phyloP scores from a whole-genome alignment of 331 rosid species.

The Prunus yedoensis region DNA sequence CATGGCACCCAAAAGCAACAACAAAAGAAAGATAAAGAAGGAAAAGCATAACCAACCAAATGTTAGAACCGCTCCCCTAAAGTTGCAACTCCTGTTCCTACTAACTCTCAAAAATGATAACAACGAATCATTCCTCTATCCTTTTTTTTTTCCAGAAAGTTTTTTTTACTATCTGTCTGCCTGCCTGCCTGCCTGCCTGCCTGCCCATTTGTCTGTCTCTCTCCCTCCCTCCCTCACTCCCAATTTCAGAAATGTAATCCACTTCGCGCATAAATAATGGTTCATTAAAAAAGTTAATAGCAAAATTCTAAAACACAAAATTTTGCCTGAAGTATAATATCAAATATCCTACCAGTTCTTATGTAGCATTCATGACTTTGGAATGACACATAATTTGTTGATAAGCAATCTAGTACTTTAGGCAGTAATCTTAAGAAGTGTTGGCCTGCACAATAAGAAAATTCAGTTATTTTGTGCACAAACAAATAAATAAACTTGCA shows the following conservation, averaged over 20 bases:
- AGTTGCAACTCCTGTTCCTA: slow-evolving; percentile 2
- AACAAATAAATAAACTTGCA: neutral
- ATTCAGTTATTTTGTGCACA: neutral
- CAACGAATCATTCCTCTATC: neutral
- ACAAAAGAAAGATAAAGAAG: neutral
- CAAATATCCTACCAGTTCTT: slow-evolving; percentile 68
- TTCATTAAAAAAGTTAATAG: neutral
- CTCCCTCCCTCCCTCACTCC: neutral
- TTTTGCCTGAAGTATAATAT: neutral
- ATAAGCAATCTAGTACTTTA: slow-evolving; percentile 79
- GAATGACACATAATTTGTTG: slow-evolving; percentile 71
- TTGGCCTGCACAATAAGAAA: slow-evolving; percentile 65
- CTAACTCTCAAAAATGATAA: neutral
- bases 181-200: no score
- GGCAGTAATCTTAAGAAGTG: slow-evolving; percentile 74
- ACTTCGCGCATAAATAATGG: neutral
- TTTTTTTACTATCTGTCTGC: neutral
- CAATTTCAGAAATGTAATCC: neutral
- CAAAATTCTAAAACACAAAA: neutral
- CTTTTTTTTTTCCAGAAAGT: neutral
- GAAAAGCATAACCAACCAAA: neutral
- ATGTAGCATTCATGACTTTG: slow-evolving; percentile 94
- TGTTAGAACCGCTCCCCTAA: neutral
- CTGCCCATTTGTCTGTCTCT: neutral
- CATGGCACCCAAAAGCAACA: neutral